Base-by-base conservation (phyloP, 768 basidiomycete species). In the Mrakia gelida region DNA sequence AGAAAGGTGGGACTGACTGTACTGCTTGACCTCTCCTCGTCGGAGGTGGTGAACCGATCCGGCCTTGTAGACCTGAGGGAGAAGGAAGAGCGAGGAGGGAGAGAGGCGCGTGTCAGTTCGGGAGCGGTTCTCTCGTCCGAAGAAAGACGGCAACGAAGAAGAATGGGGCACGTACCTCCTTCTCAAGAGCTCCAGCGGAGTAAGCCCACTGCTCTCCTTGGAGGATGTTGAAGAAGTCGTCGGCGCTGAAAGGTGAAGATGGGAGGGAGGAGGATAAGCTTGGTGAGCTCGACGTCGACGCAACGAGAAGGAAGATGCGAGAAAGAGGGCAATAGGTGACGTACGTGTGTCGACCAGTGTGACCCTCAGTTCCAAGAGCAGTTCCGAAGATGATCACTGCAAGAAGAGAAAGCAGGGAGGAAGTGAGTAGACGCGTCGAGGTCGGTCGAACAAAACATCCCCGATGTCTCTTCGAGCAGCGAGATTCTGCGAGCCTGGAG, bases 201-300 rank as follows among this genome's bases (percentile, higher is more conserved):
- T 94, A 97, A 0, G 95, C 96, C 91, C 94, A 96, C 84, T 99
- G 93, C 85, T 96, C 94, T 0, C 96, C 97, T 71, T 89, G 86
- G 45, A 99, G 87, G 82, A 99, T 98, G 83, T 97, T 90, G 87
- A 98, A 99, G 85, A 98, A 98, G 84, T 99, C 97, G 83, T 99
- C 97, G 1, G 95, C 95, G 1, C 67, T 70, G 67, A 3, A 26
- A 59, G 28, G 26, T 0, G 59, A 28, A 28, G 11, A 54, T 4
- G 52, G 23, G 13, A 54, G 52, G 52, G 52, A 59, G 59, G n/a
- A n/a, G 28, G 59, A 4, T 7, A 56, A 49, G 41, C 11, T 45
- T 45, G 54, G 23, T 59, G 59, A 59, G 59, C 28, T 59, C n/a
- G 59, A 28, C n/a, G 59, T 59, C 28, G 59, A 28, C 18, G 13